Evolutionary conservation across 768 basidiomycete species (phyloP).

Genomic region (Postia placenta): DNA sequence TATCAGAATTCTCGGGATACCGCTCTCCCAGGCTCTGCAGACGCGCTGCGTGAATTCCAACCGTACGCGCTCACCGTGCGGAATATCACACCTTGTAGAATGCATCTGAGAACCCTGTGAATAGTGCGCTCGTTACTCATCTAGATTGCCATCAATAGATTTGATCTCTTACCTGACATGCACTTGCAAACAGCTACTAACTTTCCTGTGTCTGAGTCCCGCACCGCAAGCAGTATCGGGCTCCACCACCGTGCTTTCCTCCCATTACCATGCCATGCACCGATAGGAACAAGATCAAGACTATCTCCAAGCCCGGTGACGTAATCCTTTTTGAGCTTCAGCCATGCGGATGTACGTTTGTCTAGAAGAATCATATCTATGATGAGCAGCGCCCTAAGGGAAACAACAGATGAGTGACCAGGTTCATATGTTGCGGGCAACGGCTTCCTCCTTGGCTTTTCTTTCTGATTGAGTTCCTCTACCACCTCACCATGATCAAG

Average conservation of each 20-base stretch:
- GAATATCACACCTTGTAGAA: constrained; percentile 60
- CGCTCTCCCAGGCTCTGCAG: constrained; percentile 51
- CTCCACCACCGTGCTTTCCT: constrained; percentile 91
- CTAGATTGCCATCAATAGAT: not conserved
- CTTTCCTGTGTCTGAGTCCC: constrained; percentile 56
- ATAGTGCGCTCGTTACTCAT: not conserved
- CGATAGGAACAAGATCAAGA: constrained; percentile 65
- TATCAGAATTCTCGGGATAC: constrained; percentile 55
- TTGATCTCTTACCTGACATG: constrained; percentile 60
- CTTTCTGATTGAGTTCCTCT: constrained; percentile 29
- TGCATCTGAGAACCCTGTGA: constrained; percentile 71
- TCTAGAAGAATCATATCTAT: constrained; percentile 33
- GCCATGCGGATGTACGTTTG: constrained; percentile 80
- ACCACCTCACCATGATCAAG: constrained; percentile 48
- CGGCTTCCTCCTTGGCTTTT: constrained; percentile 49
- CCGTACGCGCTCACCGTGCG: no score
- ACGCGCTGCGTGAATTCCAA: not conserved
- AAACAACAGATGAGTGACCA: constrained; percentile 27
- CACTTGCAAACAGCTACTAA: constrained; percentile 84
- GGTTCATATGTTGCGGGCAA: constrained; percentile 86
- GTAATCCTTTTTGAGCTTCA: constrained; percentile 93
- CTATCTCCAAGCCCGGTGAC: constrained; percentile 74
- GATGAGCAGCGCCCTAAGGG: not conserved
- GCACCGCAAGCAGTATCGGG: constrained; percentile 75
- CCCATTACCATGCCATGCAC: constrained; percentile 88